Base-by-base conservation (phyloP, 192 early-diverging fungal species). In the Allomyces macrogynus region DNA sequence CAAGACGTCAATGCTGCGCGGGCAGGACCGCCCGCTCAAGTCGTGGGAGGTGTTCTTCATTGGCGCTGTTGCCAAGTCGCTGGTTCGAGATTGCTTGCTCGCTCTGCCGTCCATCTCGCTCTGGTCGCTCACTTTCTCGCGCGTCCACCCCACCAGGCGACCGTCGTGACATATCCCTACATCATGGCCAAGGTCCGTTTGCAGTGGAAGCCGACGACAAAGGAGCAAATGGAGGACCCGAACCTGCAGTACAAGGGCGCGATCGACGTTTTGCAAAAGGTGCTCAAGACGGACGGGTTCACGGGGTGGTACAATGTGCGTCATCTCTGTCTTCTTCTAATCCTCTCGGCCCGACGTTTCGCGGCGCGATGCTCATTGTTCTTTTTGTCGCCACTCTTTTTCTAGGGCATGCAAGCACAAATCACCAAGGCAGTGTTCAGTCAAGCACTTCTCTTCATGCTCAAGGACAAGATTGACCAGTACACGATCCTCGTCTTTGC, bases 131-230 rank as follows among this genome's bases (percentile, higher is more conserved):
- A 40, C 32, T 40, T 40, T 40, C 7, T 8, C 32, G 32, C 32
- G 32, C 32, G 32, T 7, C 4, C 32, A 40, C 32, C 32, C 32
- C 32, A 7, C 32, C 8, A 40, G 32, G 32, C 88, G 9, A 91
- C 89, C 23, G 73, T 87, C 16, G 70, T 87, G 63, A 89, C 84
- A 20, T 90, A 98, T 68, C 93, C 95, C 24, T 99, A 96, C 70
- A 99, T 99, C 72, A 96, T 99, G 95, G 95, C 95, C 60, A 99
- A 99, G 69, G 91, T 97, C 23, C 77, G 92, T 62, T 81, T 99
- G 67, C 95, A 99, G 72, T 91, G 88, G 86, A 87, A 84, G 68
- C 87, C 86, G 24, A 14, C 49, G 49, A 79, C 85, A 61, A 86
- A 88, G 70, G 70, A 81, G 24, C 78, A 79, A 62, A 76, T 78